A percentile compares a stretch with the other conserved stretches of the same genome.
Evolutionary conservation across 148 eudicot species (phyloP).

Genomic region (Gaultheria prostrata): DNA sequence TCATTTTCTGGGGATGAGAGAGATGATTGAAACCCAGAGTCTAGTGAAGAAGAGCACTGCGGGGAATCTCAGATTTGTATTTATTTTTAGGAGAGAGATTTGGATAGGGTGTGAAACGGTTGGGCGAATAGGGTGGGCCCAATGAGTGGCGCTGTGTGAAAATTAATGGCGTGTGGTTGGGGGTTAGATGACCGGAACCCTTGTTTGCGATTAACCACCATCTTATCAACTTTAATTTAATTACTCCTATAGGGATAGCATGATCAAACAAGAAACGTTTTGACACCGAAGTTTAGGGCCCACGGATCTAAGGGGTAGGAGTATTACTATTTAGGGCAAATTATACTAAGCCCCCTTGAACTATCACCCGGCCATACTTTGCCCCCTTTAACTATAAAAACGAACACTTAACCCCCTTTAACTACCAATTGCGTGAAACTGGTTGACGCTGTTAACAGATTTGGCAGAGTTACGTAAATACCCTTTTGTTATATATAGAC

Average conservation of each 20-base stretch:
- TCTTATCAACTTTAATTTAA: background rate
- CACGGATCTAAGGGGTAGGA: no score
- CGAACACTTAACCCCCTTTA: no score
- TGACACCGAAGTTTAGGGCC: background rate
- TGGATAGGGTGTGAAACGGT: background rate
- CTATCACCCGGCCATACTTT: no score
- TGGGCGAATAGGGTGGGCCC: background rate
- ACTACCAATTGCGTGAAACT: no score
- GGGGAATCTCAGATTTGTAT: constrained; percentile 12
- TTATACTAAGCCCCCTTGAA: no score
- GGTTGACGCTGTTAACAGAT: no score
- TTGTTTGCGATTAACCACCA: constrained; percentile 17
- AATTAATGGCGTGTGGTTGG: constrained; percentile 28
- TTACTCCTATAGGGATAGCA: no score
- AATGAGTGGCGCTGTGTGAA: background rate
- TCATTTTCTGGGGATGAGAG: constrained; percentile 43
- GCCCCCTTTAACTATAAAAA: no score
- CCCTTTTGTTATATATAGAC: no score
- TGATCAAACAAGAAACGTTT: no score
- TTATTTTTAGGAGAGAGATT: background rate
- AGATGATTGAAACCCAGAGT: constrained; percentile 29
- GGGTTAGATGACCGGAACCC: constrained; percentile 20
- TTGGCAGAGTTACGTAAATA: no score
- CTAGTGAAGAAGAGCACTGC: constrained; percentile 12
- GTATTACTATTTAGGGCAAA: no score